Evolutionary conservation across 2,329 filamentous ascomycete genomes (phyloP), one percentile per base, ranked within the genome.

Genomic region (Fusarium xylarioides): DNA sequence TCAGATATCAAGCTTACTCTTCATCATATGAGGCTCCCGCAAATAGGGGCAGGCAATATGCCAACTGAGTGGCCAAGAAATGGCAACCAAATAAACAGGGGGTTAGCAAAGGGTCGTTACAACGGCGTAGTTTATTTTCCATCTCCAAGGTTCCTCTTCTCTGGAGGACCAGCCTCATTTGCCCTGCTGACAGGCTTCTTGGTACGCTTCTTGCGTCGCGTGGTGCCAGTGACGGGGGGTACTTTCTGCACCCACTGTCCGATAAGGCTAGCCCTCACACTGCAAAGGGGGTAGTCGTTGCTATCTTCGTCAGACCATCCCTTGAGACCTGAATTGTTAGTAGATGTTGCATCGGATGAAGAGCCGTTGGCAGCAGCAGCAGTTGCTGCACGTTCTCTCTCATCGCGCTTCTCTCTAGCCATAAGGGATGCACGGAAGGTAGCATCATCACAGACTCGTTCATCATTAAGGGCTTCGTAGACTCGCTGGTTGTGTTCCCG

Each of bases 231-330:
- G n/a, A 82, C 81, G 1, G 79, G 68, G 11, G 88, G 89, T 2
- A 88, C 90, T 65, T 91, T 86, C 54, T 83, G 82, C 28, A 95
- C 88, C 93, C 93, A 96, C 46, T 88, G 83, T 2, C 90, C 88
- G 65, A 95, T 89, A 23, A 89, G 88, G 53, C 90, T 86, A 1
- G 93, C 92, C 28, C 93, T 87, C 71, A 93, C 91, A 3, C 92
- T 93, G 23, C 88, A 86, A 71, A 93, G 90, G 5, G 90, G 89
- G 79, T 92, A 93, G 72, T 94, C 91, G 76, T 89, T 90, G 2
- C 87, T 88, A 67, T 91, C 89, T 58, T 92, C 91, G 63, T 89
- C 86, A 10, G 88, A 87, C 90, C 90, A 92, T 14, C 89, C 83
- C 75, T 90, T 91, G 16, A 76, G 75, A 3, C 70, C 68, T 32